Evolutionary conservation across 2,329 filamentous ascomycete species (phyloP).

Genomic region (Talaromyces sp.): DNA sequence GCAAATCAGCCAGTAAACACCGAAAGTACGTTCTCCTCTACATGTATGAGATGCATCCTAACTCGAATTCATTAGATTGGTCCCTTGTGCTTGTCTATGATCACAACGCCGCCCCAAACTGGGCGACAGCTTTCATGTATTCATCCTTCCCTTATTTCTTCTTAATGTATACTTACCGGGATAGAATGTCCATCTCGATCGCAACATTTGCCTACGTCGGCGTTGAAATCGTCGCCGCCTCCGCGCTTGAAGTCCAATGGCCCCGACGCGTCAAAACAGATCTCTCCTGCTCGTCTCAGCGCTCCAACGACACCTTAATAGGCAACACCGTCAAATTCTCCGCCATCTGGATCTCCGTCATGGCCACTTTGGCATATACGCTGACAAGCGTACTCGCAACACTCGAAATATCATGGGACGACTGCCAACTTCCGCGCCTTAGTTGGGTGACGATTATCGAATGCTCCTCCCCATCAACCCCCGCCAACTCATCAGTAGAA

Average conservation of each 20-base stretch:
- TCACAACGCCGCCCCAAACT: conserved; percentile 23
- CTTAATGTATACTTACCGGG: not conserved
- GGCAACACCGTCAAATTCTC: conserved; percentile 27
- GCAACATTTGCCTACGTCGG: conserved; percentile 33
- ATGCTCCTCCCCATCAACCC: not conserved
- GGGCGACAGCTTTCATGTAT: conserved; percentile 28
- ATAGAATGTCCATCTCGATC: conserved; percentile 30
- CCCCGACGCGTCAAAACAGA: conserved; percentile 11
- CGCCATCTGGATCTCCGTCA: conserved; percentile 29
- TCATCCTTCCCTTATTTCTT: too few species aligned
- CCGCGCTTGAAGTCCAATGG: conserved; percentile 33
- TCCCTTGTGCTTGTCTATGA: conserved; percentile 22
- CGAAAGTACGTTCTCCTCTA: conserved; percentile 3
- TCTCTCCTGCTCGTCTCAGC: not conserved
- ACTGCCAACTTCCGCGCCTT: conserved; percentile 22
- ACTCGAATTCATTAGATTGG: conserved; percentile 16
- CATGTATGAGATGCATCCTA: not conserved
- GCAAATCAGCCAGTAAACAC: not conserved
- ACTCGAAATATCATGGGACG: conserved; percentile 26
- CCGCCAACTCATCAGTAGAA: not conserved
- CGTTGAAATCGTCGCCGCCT: conserved; percentile 33
- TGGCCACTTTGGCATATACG: conserved; percentile 28
- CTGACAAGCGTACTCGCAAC: conserved; percentile 26
- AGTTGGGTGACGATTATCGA: conserved; percentile 20
- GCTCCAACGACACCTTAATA: conserved; percentile 10